Base-by-base conservation (phyloP, 1,139 yeast species). In the Protomyces arabidopsidicola region DNA sequence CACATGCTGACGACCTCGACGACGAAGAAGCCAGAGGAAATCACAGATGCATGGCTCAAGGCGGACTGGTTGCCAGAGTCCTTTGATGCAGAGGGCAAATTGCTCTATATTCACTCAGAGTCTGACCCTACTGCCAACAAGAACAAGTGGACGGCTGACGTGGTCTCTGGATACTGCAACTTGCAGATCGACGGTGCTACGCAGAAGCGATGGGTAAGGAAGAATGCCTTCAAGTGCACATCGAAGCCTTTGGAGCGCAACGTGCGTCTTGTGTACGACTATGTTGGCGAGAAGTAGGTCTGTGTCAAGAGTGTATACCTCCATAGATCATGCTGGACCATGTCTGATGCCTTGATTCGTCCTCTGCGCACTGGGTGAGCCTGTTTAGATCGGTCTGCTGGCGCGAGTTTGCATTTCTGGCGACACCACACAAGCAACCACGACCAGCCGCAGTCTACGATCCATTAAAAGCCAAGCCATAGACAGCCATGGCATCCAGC, bases 41-140 rank as follows among this genome's bases (percentile, higher is more conserved):
- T 58, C 27, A 31, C 45, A 27, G 62, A 58, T 10, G 18, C 45
- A 14, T 58, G 45, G 52, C 52, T 58, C 20, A 58, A 55, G 24
- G 56, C 52, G 16, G 62, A 50, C 2, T 31, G 42, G 20, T 12
- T 52, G 35, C 56, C 62, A 1, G 62, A 58, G 16, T 52, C 56
- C 6, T 24, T 20, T 4, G 62, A 58, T 31, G 45, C 10, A 1
- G 56, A 58, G n/a, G 62, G 62, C 18, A 52, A 50, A 8, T 22
- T 52, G 39, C 24, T 52, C 34, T 42, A 39, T 42, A 39, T 58
- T 45, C 48, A 58, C 45, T 58, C 62, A 20, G 54, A 34, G 31
- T 58, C 62, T 9, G 62, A 58, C 45, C 42, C 53, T 48, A 45
- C 16, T 2, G 61, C 61, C 16, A 58, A 58, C 62, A 58, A 58